Conservation (phyloP, 306 rosid species). For the Cucumis sativus region Cucumber_9930_V3 NC_026657.2:13456501-13457000, state of each 20-base stretch:
- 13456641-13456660: too few relatives aligned
- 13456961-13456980: not conserved
- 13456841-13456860: not conserved
- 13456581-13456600: not conserved
- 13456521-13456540: not conserved
- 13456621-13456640: not conserved
- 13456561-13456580: not conserved
- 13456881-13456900: not conserved
- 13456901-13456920: not conserved
- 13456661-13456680: too few relatives aligned
- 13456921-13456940: not conserved
- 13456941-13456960: not conserved
- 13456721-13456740: not conserved
- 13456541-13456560: not conserved
- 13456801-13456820: not conserved
- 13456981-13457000: conserved; percentile 11
- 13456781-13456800: not conserved
- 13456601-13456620: not conserved
- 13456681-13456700: not conserved
- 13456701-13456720: not conserved
- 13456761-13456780: not conserved
- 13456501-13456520: conserved; percentile 63
- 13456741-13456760: not conserved
- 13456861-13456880: not conserved
- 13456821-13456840: not conserved